Evolutionary conservation across 2,329 filamentous ascomycete genomes (phyloP), one percentile per base, ranked within the genome.

Genomic region (Aspergillus sp.): DNA sequence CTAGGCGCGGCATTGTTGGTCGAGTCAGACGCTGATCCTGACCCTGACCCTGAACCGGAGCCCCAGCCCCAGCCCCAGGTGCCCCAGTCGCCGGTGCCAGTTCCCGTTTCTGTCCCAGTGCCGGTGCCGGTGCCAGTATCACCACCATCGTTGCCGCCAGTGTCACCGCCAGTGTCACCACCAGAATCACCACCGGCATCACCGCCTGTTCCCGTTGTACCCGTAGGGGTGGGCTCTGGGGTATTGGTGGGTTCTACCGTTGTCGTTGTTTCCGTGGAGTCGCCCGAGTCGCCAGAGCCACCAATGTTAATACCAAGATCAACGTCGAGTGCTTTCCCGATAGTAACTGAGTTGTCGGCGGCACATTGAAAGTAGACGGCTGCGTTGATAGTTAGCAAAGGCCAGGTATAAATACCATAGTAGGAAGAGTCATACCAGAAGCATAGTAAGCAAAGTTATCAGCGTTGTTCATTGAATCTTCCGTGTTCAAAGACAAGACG

Each of bases 361-460:
- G 51, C 45, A 17, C 56, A 58, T 30, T 58, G 52, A 4, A 58
- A 41, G 19, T 51, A 58, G 46, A 54, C 45, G 17, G 51, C 51
- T 57, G 40, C 34, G n/a, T n/a, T n/a, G n/a, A n/a, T n/a, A n/a
- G 24, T 20, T 22, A 34, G 20, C 20, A 9, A 17, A 48, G 11
- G 9, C 5, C 19, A 3, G 1, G 27, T 27, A 17, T 12, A 30
- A n/a, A 47, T 9, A 15, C 9, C 7, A 22, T 8, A 46, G n/a
- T 6, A 27, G 5, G 19, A 20, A 13, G 33, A 19, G 4, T 42
- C 49, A 41, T 56, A 63, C 61, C 49, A 5, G 58, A 59, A 44
- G 61, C 57, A 53, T 64, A 64, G 33, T 57, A 64, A 9, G 61
- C 61, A 33, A 57, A 64, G 2, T 60, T 57, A 49, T 64, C 61